phyloP scores from a whole-genome alignment of 176 grass and related monocot species.

The Paspalum vaginatum region DNA sequence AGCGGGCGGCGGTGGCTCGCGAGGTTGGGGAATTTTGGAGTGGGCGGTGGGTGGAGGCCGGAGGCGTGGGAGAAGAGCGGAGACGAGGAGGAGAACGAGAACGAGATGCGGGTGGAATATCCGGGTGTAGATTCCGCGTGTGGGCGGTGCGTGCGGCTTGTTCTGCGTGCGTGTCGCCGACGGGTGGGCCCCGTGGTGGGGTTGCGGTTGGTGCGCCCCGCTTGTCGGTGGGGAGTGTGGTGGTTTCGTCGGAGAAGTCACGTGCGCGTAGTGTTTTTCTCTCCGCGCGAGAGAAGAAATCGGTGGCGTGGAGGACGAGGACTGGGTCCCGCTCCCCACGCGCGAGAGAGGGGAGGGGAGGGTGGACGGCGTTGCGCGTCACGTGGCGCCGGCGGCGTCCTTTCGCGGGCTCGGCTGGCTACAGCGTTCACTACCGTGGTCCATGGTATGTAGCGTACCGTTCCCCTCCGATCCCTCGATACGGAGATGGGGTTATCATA shows the following conservation, averaged over 20 bases:
- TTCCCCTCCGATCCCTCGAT: no score
- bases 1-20: not conserved
- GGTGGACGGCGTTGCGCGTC: not conserved
- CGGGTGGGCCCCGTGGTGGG: not conserved
- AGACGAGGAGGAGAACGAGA: not conserved
- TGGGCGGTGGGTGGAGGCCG: constrained; percentile 40
- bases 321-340: no score
- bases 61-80: constrained; percentile 24
- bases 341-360: no score
- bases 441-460: no score
- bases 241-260: not conserved
- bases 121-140: constrained; percentile 7
- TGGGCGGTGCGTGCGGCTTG: not conserved
- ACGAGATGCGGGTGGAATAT: constrained; percentile 20
- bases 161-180: not conserved
- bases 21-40: constrained; percentile 20
- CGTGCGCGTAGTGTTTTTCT: not conserved
- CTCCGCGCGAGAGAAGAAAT: not conserved
- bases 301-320: not conserved
- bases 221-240: not conserved
- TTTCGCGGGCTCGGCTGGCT: no score
- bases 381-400: not conserved
- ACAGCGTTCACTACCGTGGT: no score
- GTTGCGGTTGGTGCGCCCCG: not conserved
- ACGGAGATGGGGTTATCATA: no score